phyloP scores from a whole-genome alignment of 257 asterid genomes.

The Anisodus acutangulus region DNA sequence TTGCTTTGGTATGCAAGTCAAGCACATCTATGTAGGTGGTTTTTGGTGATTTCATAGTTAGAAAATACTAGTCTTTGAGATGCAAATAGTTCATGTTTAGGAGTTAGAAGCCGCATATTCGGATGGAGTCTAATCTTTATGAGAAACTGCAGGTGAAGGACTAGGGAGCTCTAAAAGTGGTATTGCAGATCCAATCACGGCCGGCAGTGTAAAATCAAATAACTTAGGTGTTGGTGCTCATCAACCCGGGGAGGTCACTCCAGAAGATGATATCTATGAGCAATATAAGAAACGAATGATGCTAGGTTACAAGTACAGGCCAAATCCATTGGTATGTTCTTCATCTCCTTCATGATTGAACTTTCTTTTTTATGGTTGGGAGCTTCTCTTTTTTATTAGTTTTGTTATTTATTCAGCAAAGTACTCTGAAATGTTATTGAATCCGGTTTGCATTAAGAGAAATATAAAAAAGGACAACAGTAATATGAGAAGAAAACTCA shows the following conservation, averaged over 20 bases:
- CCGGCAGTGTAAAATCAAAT: slow-evolving; percentile 78
- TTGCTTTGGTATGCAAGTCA: not conserved
- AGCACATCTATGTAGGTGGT: not conserved
- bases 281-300: slow-evolving; percentile 97
- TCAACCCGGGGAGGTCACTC: slow-evolving; percentile 84
- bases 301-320: slow-evolving; percentile 89
- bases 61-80: not conserved
- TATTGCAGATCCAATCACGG: slow-evolving; percentile 80
- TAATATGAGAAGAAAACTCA: not conserved
- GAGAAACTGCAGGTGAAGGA: slow-evolving; percentile 69
- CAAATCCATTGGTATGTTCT: slow-evolving; percentile 79
- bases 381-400: not conserved
- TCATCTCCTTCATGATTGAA: not conserved
- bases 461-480: not conserved
- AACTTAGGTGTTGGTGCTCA: slow-evolving; percentile 93
- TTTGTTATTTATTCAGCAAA: not conserved
- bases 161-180: slow-evolving; percentile 90
- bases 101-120: not conserved
- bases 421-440: not conserved
- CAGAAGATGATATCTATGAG: slow-evolving; percentile 92
- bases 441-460: not conserved
- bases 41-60: not conserved
- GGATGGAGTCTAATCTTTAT: slow-evolving; percentile 13
- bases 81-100: slow-evolving; percentile 12
- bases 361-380: not conserved